Percentiles rank a stretch among this genome's conserved stretches.
These are phyloP conservation scores for Metahyphopichia silvanorum DNA, from an alignment of 805 yeast species.

Conservation along the genomic window DNA sequence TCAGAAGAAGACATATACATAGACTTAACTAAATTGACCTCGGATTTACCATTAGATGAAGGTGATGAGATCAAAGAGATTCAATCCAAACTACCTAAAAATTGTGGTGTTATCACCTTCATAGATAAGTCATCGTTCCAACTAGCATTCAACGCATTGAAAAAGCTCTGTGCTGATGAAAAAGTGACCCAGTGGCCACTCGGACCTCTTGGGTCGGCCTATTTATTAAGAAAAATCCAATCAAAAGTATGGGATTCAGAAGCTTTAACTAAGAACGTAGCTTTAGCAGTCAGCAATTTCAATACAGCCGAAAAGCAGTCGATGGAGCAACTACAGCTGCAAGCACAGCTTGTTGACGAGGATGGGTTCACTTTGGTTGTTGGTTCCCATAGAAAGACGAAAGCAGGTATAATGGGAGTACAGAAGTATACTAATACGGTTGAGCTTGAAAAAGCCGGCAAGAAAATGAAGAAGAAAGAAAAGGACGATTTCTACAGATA, in stretches of 20 bases:
- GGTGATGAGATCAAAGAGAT: conserved; percentile 20
- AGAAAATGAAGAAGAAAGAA: conserved; percentile 66
- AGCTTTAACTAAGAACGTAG: conserved; percentile 52
- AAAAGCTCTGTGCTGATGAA: conserved; percentile 36
- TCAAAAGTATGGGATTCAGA: conserved; percentile 45
- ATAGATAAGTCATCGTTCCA: conserved; percentile 67
- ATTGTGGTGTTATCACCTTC: conserved; percentile 70
- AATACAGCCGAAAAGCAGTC: conserved; percentile 67
- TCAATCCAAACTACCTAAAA: conserved; percentile 57
- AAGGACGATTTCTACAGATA: conserved; percentile 92
- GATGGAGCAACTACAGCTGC: conserved; percentile 49
- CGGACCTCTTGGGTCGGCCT: conserved; percentile 32
- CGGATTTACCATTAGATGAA: conserved; percentile 43
- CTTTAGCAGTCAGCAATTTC: conserved; percentile 62
- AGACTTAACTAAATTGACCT: conserved; percentile 57
- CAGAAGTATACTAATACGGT: conserved; percentile 38
- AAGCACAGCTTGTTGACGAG: conserved; percentile 72
- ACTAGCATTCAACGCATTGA: conserved; percentile 62
- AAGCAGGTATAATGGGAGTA: conserved; percentile 65
- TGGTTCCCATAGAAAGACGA: conserved; percentile 79
- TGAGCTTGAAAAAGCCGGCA: conserved; percentile 33
- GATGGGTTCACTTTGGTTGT: conserved; percentile 94
- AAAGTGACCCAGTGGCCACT: conserved; percentile 38
- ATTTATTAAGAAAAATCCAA: conserved; percentile 39
- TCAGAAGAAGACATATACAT: conserved; percentile 46